Base-by-base conservation (phyloP, 2,329 filamentous ascomycete genomes). In the Ascochyta fabae region DNA sequence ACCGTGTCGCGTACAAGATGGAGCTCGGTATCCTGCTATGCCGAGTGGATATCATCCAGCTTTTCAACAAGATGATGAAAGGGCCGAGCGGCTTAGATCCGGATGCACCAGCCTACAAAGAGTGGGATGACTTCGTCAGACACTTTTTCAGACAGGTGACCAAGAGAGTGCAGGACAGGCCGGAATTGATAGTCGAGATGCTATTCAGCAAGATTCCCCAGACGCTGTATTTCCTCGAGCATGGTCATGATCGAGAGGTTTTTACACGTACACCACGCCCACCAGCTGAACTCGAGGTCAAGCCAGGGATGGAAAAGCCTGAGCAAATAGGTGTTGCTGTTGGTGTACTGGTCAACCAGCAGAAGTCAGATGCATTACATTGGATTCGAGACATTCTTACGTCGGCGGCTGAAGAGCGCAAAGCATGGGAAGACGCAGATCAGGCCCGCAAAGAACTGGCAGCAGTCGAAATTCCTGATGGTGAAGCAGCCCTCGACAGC, bases 1-100 rank as follows among this genome's bases (percentile, higher is more conserved):
- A 98, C 70, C 88, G 94, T 0, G 83, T 96, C 10, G 92, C 92
- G 0, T 98, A 98, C 81, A 99, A 98, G 77, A 90, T 96, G 75
- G 91, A 97, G 42, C 88, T 95, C 79, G 88, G 88, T 53, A 88
- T 97, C 22, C 85, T 97, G 78, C 82, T 99, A 1, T 98, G 92
- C 76, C 87, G 94, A 9, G 85, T 96, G 5, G 95, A 98, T 71
- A 96, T 97, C 33, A 86, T 99, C 42, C 87, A 90, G 39, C 82
- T 98, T 1, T 88, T 99, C 45, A 88, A 96, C 71, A 89, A 87
- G 69, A 93, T 99, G 86, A 89, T 98, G 75, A 96, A 96, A 73
- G 94, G 94, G 0, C 90, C 91, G 0, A 86, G 91, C 55, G 86
- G 89, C 1, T 78, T 98, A 29, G 87, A 93, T 68, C 83, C 83